Conservation (phyloP, 192 early-diverging fungal genomes). For the Linnemannia elongata region DNA sequence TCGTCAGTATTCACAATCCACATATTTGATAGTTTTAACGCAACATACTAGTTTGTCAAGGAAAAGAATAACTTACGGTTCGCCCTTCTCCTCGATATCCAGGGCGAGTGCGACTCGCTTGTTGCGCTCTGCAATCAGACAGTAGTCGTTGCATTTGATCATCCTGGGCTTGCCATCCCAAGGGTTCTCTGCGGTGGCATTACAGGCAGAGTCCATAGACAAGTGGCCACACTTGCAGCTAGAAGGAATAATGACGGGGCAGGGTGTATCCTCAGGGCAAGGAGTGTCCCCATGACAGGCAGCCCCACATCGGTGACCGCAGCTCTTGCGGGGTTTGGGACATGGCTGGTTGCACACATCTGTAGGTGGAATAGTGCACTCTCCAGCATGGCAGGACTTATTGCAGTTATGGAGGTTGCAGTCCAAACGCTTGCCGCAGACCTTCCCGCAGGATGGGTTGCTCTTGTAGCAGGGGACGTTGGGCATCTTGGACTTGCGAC, state of each 20-base stretch:
- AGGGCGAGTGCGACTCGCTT: constrained; percentile 84
- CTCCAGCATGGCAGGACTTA: constrained; percentile 86
- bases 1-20: not conserved
- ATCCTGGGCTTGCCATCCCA: constrained; percentile 57
- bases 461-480: constrained; percentile 88
- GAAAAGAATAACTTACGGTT: constrained; percentile 27
- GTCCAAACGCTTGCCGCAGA: constrained; percentile 67
- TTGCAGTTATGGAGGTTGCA: constrained; percentile 86
- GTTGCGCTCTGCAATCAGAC: constrained; percentile 85
- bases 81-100: constrained; percentile 64
- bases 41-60: not conserved
- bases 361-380: constrained; percentile 69
- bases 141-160: constrained; percentile 86
- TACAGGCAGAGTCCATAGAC: constrained; percentile 74
- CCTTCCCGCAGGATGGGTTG: constrained; percentile 78
- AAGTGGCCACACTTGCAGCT: constrained; percentile 85
- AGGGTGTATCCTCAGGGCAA: constrained; percentile 85
- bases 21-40: not conserved
- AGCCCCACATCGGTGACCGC: constrained; percentile 84
- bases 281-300: constrained; percentile 82
- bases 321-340: constrained; percentile 79
- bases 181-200: constrained; percentile 63
- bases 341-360: constrained; percentile 79
- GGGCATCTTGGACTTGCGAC: constrained; percentile 81
- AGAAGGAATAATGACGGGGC: constrained; percentile 68